Evolutionary conservation across 768 basidiomycete genomes (phyloP), one percentile per base, ranked within the genome.

Genomic region (Gymnopilus junonius): DNA sequence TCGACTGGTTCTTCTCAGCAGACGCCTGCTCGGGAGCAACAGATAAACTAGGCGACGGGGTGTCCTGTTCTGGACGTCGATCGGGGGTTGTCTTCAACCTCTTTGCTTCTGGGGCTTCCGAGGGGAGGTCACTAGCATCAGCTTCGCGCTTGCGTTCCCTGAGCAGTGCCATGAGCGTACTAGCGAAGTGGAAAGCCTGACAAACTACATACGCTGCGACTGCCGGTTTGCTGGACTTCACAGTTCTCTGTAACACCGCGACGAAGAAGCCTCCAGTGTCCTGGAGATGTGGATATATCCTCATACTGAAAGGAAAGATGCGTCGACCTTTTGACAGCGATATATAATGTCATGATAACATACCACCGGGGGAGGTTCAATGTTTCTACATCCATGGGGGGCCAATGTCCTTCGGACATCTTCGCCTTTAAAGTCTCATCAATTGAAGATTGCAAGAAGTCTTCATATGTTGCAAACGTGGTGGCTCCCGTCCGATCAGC

Each of bases 211-310:
- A 60, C 51, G 40, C 23, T 14, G 50, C 45, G 12, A 34, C 37
- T 45, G 34, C 46, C 40, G 43, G 34, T 27, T 50, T 55, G 43
- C 37, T 29, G 39, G 60, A 8, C 37, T 42, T 37, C 55, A 57
- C 25, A 31, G 17, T 85, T 70, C 82, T 85, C 71, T 91, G 84
- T 35, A 98, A 75, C 0, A 97, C 91, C 11, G 95, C 95, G n/a
- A 99, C 88, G 72, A 97, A 99, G 78, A 99, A 99, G 0, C 95
- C 97, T 2, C 97, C 97, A 0, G 95, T 94, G 71, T 99, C 93
- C 75, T 99, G 97, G 8, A 97, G 79, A 73, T 99, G 96, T 2
- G 97, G 96, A 71, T 97, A 93, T 65, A 99, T 87, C 39, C 97
- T 86, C 74, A 98, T 77, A 68, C 95, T 97, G 53, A 17, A 58